These are phyloP conservation scores for Monosporascus sp. DNA, from an alignment of 2,329 filamentous ascomycete species.

Conservation along the genomic window DNA sequence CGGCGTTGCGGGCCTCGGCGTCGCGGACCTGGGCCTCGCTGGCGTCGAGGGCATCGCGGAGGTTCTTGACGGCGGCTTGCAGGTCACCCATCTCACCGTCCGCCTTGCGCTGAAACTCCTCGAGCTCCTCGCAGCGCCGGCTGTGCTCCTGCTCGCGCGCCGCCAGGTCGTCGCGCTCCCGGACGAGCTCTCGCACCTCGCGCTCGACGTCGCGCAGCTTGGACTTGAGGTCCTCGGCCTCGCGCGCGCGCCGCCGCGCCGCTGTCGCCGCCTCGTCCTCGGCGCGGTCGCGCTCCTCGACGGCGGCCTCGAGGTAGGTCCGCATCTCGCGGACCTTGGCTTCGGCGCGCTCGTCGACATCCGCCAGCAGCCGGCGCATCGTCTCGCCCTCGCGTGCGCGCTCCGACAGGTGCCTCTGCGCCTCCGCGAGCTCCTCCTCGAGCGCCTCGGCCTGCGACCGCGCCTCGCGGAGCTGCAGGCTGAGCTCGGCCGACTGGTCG, in stretches of 20 bases:
- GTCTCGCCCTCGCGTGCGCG: constrained; percentile 89
- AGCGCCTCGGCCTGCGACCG: constrained; percentile 76
- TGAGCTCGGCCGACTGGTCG: constrained; percentile 82
- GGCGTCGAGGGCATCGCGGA: constrained; percentile 77
- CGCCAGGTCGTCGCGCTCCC: constrained; percentile 75
- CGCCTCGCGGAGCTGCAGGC: constrained; percentile 86
- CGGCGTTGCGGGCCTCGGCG: constrained; percentile 74
- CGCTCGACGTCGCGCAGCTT: constrained; percentile 78
- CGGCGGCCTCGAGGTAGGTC: constrained; percentile 76
- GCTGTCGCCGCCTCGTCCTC: constrained; percentile 84
- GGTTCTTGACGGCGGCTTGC: constrained; percentile 67
- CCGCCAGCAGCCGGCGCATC: constrained; percentile 82
- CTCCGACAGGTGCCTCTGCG: constrained; percentile 79
- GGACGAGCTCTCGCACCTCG: constrained; percentile 61
- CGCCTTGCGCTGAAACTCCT: constrained; percentile 62
- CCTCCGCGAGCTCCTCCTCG: constrained; percentile 87
- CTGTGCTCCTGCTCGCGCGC: constrained; percentile 69
- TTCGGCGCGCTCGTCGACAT: constrained; percentile 80
- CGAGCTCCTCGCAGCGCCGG: constrained; percentile 67
- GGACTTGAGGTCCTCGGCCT: constrained; percentile 78
- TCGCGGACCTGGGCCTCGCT: constrained; percentile 80
- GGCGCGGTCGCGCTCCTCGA: constrained; percentile 89
- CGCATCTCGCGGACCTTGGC: constrained; percentile 82
- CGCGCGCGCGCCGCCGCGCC: constrained; percentile 69
- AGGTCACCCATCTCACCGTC: constrained; percentile 71